Conservation (phyloP, 306 rosid species). For the barrel medic (Medicago truncatula) region DNA sequence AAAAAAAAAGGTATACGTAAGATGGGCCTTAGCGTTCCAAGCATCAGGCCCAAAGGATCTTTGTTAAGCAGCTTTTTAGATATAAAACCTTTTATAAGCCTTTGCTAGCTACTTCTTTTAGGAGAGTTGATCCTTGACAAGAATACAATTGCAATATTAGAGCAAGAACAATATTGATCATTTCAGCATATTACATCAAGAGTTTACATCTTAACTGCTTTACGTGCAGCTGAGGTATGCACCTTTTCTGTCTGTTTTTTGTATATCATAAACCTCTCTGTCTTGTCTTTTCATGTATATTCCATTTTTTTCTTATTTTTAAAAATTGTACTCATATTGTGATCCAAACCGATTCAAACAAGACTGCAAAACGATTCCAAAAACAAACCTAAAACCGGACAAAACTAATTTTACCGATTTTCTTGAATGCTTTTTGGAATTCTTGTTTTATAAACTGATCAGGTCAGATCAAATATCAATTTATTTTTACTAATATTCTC, state of each 20-base stretch:
- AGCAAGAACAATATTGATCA: not conserved
- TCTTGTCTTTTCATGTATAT: slow-evolving; percentile 30
- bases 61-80: not conserved
- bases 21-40: not conserved
- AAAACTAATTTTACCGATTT: not conserved
- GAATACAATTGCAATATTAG: slow-evolving; percentile 1
- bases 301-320: slow-evolving; percentile 7
- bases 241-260: slow-evolving; percentile 8
- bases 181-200: slow-evolving; percentile 12
- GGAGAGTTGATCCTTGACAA: slow-evolving; percentile 9
- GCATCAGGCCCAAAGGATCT: not conserved
- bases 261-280: slow-evolving; percentile 17
- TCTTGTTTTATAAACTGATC: not conserved
- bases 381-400: not conserved
- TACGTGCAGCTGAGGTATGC: not conserved
- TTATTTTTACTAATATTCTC: slow-evolving; percentile 18
- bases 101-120: not conserved
- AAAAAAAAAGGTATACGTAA: not conserved
- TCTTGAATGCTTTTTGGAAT: not conserved
- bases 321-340: not conserved
- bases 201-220: slow-evolving; percentile 19
- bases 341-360: not conserved
- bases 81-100: not conserved
- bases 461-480: not conserved
- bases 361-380: not conserved